These are phyloP conservation scores for Artemisia tridentata DNA, from an alignment of 129 eudicot genomes.

Conservation along the genomic window DNA sequence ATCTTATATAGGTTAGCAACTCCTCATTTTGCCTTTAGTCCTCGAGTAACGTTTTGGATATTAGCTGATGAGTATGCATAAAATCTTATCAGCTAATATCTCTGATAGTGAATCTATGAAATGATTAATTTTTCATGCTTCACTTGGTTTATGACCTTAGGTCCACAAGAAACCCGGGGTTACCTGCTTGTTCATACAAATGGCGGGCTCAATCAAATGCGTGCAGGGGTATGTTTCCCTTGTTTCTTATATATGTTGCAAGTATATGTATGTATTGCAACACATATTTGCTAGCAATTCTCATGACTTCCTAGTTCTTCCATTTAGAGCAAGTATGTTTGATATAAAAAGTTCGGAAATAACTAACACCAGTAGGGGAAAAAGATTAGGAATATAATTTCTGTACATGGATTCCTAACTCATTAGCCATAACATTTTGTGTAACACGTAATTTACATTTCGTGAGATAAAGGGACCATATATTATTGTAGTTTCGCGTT, in stretches of 20 bases:
- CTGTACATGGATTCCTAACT: background rate
- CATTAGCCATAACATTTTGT: background rate
- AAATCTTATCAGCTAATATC: too few relatives aligned
- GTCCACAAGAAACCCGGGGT: conserved; percentile 69
- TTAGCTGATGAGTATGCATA: too few relatives aligned
- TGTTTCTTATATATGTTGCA: conserved; percentile 10
- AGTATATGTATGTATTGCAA: background rate
- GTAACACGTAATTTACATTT: too few relatives aligned
- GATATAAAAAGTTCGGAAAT: background rate
- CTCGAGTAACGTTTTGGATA: background rate
- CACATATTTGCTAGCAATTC: background rate
- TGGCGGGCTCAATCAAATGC: conserved; percentile 99
- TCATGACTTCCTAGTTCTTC: background rate
- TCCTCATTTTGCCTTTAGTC: background rate
- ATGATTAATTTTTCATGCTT: background rate
- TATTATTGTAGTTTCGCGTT: too few relatives aligned
- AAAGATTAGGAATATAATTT: background rate
- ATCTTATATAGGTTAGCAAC: conserved; percentile 52
- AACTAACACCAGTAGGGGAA: background rate
- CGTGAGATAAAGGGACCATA: too few relatives aligned
- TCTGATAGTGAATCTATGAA: background rate
- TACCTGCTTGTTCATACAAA: conserved; percentile 93
- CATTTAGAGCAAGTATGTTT: background rate
- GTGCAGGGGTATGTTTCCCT: conserved; percentile 77
- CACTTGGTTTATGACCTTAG: conserved; percentile 38